phyloP scores from a whole-genome alignment of 116 monocot species.

The Posidonia oceanica region DNA sequence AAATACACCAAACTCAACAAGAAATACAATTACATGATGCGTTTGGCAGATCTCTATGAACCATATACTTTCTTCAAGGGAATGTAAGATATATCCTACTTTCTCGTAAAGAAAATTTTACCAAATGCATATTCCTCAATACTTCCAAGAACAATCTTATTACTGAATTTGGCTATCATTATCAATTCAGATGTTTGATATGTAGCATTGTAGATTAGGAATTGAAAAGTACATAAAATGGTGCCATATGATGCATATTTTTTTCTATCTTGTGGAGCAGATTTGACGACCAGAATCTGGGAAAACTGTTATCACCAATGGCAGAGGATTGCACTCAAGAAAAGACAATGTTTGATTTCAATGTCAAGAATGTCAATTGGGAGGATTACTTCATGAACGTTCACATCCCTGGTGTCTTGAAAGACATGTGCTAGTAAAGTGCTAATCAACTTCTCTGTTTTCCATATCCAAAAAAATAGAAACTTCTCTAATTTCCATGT shows the following conservation, averaged over 20 bases:
- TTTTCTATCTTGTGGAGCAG: constrained; percentile 2
- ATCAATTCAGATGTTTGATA: no score
- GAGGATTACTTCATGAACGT: constrained; percentile 21
- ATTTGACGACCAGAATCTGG: constrained; percentile 27
- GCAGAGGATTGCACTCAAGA: constrained; percentile 8
- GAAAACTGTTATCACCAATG: background rate
- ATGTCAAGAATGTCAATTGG: constrained; percentile 29
- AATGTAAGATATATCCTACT: constrained; percentile 8
- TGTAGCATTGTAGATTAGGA: no score
- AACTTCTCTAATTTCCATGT: no score
- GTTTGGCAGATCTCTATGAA: constrained; percentile 21
- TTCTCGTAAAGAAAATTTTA: no score
- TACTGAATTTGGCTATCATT: no score
- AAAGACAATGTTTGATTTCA: constrained; percentile 22
- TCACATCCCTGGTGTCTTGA: constrained; percentile 36
- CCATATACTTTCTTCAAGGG: constrained; percentile 32
- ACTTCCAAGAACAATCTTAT: no score
- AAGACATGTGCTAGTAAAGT: constrained; percentile 3
- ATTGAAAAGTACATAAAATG: no score
- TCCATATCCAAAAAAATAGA: no score
- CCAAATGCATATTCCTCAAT: no score
- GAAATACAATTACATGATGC: constrained; percentile 26
- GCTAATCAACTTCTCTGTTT: no score
- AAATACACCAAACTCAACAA: constrained; percentile 12
- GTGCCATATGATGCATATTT: background rate